Percentiles rank a stretch among this genome's conserved stretches.
Conservation (phyloP, 257 asterid species). For the Jaltomata sinuosa region DNA sequence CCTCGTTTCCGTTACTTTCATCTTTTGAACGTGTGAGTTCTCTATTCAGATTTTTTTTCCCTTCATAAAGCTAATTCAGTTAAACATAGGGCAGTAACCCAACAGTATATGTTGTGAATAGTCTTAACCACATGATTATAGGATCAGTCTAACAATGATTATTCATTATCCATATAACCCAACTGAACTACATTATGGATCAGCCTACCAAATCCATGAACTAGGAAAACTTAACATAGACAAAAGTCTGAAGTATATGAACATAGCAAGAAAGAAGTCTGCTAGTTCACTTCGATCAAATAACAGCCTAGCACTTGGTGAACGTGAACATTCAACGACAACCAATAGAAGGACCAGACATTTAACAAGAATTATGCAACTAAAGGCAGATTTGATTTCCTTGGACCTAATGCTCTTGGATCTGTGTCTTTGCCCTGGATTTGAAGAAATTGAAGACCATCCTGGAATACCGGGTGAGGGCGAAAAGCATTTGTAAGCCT, state of each 20-base stretch:
- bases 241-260: not conserved
- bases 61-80: too few species aligned
- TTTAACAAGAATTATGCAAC: not conserved
- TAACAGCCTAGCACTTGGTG: not conserved
- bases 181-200: not conserved
- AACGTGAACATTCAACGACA: not conserved
- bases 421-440: conserved; percentile 44
- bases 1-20: too few species aligned
- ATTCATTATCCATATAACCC: not conserved
- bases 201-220: not conserved
- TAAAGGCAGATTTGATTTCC: not conserved
- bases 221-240: not conserved
- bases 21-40: too few species aligned
- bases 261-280: not conserved
- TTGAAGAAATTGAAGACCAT: conserved; percentile 32
- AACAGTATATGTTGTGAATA: too few species aligned
- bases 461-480: conserved; percentile 41
- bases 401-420: not conserved
- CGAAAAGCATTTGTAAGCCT: conserved; percentile 44
- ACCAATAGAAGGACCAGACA: conserved; percentile 14
- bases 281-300: not conserved
- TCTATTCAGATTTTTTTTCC: too few species aligned
- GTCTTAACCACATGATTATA: too few species aligned
- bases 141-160: too few species aligned
- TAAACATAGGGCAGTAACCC: too few species aligned